Conservation (phyloP, 345 rosid genomes). For the Arabidopsis arenosa region DNA sequence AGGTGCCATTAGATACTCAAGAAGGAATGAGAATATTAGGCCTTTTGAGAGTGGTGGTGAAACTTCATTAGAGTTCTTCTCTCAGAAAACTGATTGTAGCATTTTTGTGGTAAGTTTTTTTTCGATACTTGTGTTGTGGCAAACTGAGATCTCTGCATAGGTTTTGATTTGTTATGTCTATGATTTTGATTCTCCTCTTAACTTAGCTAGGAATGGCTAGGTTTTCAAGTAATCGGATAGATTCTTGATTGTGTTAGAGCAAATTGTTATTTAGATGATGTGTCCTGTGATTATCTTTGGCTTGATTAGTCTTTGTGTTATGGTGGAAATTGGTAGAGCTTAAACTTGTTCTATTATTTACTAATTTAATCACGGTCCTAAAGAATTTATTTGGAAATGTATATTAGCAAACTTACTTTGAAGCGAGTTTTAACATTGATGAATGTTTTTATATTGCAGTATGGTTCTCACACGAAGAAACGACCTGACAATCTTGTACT, state of each 20-base stretch:
- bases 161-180: no score
- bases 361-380: background rate
- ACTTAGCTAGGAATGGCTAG: background rate
- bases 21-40: conserved; percentile 89
- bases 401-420: background rate
- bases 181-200: no score
- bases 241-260: background rate
- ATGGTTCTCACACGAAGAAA: conserved; percentile 90
- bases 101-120: conserved; percentile 70
- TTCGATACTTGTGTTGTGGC: background rate
- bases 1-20: conserved; percentile 70
- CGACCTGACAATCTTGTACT: conserved; percentile 88
- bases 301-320: background rate
- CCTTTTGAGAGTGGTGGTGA: conserved; percentile 97
- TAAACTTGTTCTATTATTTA: background rate
- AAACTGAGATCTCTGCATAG: no score
- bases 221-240: background rate
- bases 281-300: background rate
- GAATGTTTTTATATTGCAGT: conserved; percentile 51
- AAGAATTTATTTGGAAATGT: conserved; percentile 3
- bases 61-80: conserved; percentile 90
- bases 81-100: conserved; percentile 91
- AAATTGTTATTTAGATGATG: background rate
- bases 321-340: no score
- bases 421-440: background rate